Evolutionary conservation across 768 basidiomycete species (phyloP), one percentile per base, ranked within the genome.

Genomic region (Clathrus columnatus): DNA sequence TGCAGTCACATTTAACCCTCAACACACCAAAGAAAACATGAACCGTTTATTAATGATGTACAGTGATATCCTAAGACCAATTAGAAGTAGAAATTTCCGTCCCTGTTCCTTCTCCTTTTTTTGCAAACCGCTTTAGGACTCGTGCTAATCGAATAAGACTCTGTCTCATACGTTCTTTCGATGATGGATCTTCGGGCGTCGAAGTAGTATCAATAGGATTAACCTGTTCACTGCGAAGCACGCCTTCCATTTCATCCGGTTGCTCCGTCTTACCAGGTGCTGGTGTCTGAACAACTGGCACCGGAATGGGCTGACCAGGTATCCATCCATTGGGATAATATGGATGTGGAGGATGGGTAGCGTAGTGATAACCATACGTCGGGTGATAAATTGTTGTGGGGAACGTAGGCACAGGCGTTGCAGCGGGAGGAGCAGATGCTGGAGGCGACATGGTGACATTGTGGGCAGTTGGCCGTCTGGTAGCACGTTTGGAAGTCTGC

Each of bases 401-500:
- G 54, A 69, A 70, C 48, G 68, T 7, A 2, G 5, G 30, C 10
- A 30, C 62, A 7, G 61, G 62, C 54, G 69, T 67, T 49, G 60
- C 59, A 46, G 62, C 32, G 62, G 65, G 62, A 53, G 66, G 61
- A 67, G 73, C 54, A 61, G 70, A 61, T 65, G 69, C 48, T 66
- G 77, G 27, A 70, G 41, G 44, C 27, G 55, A 58, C 57, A 53
- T 16, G 54, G 56, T 14, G 51, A 56, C 11, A 50, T 56, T 27
- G 59, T 59, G 47, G 58, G 61, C 20, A 51, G 61, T 50, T 58
- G 62, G 89, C 18, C 90, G 80, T 29, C 89, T 80, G 7, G 89
- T 91, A 27, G 87, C 83, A 29, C 89, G 76, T 54, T 79, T 79
- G 17, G 86, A 83, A 18, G 86, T 86, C 87, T 91, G 57, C 42